Evolutionary conservation across 345 rosid species (phyloP).

Genomic region (Acer yangbiense): DNA sequence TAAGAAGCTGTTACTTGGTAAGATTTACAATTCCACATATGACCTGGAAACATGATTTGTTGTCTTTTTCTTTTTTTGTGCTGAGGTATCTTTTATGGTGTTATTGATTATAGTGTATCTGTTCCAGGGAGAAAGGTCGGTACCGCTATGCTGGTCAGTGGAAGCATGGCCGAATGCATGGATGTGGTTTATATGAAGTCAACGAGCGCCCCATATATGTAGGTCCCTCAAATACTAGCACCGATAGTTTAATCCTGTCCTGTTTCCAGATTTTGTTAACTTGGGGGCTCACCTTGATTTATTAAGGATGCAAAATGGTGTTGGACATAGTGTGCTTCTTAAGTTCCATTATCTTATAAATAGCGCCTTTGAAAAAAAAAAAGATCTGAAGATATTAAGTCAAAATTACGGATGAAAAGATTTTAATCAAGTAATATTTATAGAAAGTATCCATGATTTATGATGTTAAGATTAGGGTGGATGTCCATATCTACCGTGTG

Average conservation of each 20-base stretch:
- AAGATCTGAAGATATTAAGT: neutral
- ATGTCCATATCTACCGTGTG: neutral
- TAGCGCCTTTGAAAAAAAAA: neutral
- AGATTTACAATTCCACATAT: neutral
- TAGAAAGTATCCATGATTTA: neutral
- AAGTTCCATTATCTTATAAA: neutral
- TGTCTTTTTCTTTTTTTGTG: neutral
- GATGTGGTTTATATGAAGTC: constrained; percentile 88
- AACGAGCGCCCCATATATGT: constrained; percentile 67
- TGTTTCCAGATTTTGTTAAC: neutral
- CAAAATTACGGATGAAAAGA: neutral
- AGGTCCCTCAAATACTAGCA: constrained; percentile 35
- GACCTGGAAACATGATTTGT: neutral
- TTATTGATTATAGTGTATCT: constrained; percentile 24
- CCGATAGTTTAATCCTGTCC: neutral
- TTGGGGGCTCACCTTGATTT: constrained; percentile 3
- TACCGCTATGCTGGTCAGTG: constrained; percentile 96
- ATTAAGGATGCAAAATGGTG: constrained; percentile 10
- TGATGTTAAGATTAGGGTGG: neutral
- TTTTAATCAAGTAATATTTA: neutral
- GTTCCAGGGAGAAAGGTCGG: constrained; percentile 82
- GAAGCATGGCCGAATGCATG: constrained; percentile 97
- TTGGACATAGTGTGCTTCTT: constrained; percentile 1
- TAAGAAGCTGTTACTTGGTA: neutral
- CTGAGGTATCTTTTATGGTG: neutral